Conservation (phyloP, 2,329 filamentous ascomycete species). For the Arachnomyces sp. region DNA sequence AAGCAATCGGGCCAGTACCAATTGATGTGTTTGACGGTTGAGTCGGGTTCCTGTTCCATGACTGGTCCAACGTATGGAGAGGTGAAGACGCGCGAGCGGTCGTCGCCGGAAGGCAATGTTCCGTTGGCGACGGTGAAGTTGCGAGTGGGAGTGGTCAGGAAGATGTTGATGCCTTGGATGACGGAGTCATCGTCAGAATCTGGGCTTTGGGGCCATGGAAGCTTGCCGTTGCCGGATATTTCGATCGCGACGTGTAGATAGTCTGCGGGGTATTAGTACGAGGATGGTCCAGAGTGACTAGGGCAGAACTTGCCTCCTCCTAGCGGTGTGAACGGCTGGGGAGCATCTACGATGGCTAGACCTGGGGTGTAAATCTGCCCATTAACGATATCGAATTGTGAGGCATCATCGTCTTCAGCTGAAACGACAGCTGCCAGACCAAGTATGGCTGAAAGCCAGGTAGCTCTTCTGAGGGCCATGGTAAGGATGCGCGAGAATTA, state of each 20-base stretch:
- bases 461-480: too few relatives aligned
- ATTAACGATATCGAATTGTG: constrained; percentile 28
- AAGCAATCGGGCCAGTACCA: constrained; percentile 65
- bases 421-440: too few relatives aligned
- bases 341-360: constrained; percentile 57
- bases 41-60: constrained; percentile 54
- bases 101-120: constrained; percentile 40
- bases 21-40: constrained; percentile 65
- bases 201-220: constrained; percentile 49
- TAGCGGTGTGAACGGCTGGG: constrained; percentile 55
- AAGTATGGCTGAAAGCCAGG: too few relatives aligned
- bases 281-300: background rate
- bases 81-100: constrained; percentile 2
- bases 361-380: constrained; percentile 64
- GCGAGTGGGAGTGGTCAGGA: constrained; percentile 56
- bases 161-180: constrained; percentile 58
- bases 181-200: constrained; percentile 46
- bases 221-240: constrained; percentile 55
- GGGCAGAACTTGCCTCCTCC: constrained; percentile 47
- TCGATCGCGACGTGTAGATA: constrained; percentile 58
- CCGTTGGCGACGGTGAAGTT: constrained; percentile 64
- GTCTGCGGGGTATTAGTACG: constrained; percentile 18
- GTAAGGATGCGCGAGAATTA: too few relatives aligned
- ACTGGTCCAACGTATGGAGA: constrained; percentile 52
- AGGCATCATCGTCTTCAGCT: too few relatives aligned